Percentiles rank a stretch among this genome's conserved stretches.
These are phyloP conservation scores for Hyphopichia khmerensis DNA, from an alignment of 1,139 yeast genomes.

Conservation along the genomic window DNA sequence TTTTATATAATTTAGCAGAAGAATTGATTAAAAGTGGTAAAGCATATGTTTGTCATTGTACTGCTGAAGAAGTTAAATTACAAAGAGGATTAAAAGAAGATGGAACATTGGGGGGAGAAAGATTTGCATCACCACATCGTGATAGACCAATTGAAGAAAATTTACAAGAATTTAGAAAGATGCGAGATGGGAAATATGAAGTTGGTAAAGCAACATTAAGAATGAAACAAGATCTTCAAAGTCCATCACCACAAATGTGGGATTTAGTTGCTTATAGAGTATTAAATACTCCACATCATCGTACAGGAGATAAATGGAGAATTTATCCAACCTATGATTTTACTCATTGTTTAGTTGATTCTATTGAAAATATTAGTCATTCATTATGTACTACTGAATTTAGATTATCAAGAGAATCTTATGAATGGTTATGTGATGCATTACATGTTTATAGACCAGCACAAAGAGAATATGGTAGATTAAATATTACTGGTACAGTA, in stretches of 20 bases:
- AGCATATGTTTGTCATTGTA: conserved; percentile 93
- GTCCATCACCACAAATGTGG: conserved; percentile 99
- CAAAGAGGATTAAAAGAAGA: conserved; percentile 90
- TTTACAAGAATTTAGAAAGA: conserved; percentile 76
- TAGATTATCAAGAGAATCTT: conserved; percentile 85
- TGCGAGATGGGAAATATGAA: conserved; percentile 85
- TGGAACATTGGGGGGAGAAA: conserved; percentile 91
- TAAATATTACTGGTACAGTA: conserved; percentile 91
- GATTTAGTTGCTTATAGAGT: conserved; percentile 98
- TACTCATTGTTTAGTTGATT: conserved; percentile 98
- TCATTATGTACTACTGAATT: conserved; percentile 96
- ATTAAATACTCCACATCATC: conserved; percentile 85
- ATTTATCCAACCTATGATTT: conserved; percentile 98
- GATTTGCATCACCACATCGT: conserved; percentile 81
- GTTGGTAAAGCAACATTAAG: conserved; percentile 94
- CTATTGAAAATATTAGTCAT: conserved; percentile 92
- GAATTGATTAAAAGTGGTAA: conserved; percentile 62
- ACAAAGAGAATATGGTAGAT: conserved; percentile 96
- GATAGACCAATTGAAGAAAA: conserved; percentile 68
- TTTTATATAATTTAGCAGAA: conserved; percentile 85
- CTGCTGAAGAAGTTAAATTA: conserved; percentile 85
- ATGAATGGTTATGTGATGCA: conserved; percentile 98
- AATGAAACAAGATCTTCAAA: conserved; percentile 92
- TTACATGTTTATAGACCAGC: conserved; percentile 96
- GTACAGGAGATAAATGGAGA: conserved; percentile 97